Percentiles rank a stretch among this genome's conserved stretches.
These are phyloP conservation scores for Candida sanyaensis DNA, from an alignment of 1,139 yeast genomes.

Conservation along the genomic window DNA sequence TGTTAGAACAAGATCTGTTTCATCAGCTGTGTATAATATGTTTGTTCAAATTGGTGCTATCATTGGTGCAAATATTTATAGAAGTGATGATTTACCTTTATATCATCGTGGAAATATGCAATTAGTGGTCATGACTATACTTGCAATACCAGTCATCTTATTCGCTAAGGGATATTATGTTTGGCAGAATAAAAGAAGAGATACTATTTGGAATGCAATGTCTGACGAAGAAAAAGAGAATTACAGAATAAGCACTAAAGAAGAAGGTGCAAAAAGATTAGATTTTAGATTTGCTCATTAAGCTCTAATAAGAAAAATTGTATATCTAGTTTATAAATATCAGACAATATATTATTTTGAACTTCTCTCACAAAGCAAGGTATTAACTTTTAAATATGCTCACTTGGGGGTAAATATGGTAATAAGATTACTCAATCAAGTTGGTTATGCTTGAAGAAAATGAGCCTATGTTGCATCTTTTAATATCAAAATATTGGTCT, in stretches of 20 bases:
- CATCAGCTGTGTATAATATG: slow-evolving; percentile 60
- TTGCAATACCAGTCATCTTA: slow-evolving; percentile 20
- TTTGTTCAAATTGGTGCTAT: slow-evolving; percentile 58
- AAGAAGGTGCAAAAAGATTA: slow-evolving; percentile 56
- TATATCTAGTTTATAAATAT: too few relatives aligned
- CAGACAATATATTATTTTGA: too few relatives aligned
- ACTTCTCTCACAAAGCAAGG: too few relatives aligned
- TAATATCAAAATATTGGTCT: too few relatives aligned
- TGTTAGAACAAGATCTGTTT: slow-evolving; percentile 58
- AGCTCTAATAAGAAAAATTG: neutral
- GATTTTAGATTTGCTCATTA: slow-evolving; percentile 45
- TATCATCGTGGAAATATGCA: slow-evolving; percentile 55
- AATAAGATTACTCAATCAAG: too few relatives aligned
- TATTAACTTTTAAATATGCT: too few relatives aligned
- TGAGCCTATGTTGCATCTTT: too few relatives aligned
- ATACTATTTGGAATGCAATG: slow-evolving; percentile 48
- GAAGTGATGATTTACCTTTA: slow-evolving; percentile 56
- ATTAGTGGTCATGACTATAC: slow-evolving; percentile 19
- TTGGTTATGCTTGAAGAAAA: too few relatives aligned
- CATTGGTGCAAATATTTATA: slow-evolving; percentile 53
- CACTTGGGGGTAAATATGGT: too few relatives aligned
- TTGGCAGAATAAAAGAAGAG: slow-evolving; percentile 47
- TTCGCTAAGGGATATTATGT: slow-evolving; percentile 42
- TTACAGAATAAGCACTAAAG: slow-evolving; percentile 45
- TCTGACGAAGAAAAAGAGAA: slow-evolving; percentile 45